Conservation (phyloP, 2,329 filamentous ascomycete species). For the Penicillium corylophilum region DNA sequence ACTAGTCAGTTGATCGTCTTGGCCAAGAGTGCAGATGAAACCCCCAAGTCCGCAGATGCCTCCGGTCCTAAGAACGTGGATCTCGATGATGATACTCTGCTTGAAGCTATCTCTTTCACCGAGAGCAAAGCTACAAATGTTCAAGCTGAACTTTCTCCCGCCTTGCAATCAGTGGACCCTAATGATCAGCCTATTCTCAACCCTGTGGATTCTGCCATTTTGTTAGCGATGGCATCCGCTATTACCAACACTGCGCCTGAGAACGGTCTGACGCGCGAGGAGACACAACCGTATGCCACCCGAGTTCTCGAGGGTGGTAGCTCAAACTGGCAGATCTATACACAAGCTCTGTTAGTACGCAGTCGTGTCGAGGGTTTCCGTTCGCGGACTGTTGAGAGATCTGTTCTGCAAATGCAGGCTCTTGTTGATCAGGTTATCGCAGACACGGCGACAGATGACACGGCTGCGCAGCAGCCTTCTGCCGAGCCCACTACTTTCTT, state of each 20-base stretch:
- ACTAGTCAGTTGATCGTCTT: conserved; percentile 87
- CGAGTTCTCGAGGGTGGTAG: conserved; percentile 84
- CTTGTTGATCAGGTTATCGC: conserved; percentile 93
- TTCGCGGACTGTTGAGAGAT: conserved; percentile 83
- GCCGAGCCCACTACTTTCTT: conserved; percentile 72
- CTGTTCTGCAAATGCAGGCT: conserved; percentile 88
- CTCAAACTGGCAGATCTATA: conserved; percentile 98
- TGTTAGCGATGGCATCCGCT: conserved; percentile 76
- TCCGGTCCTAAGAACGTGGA: conserved; percentile 66
- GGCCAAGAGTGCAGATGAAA: conserved; percentile 66
- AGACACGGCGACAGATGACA: conserved; percentile 62
- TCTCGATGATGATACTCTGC: conserved; percentile 87
- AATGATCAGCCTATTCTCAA: conserved; percentile 78
- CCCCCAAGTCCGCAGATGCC: conserved; percentile 23
- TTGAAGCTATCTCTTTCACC: conserved; percentile 82
- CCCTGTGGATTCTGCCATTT: conserved; percentile 83
- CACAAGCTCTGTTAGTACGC: conserved; percentile 83
- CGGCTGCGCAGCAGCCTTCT: conserved; percentile 32
- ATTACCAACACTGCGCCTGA: conserved; percentile 84
- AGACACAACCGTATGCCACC: conserved; percentile 86
- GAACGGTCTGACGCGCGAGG: conserved; percentile 85
- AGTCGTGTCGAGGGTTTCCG: conserved; percentile 86
- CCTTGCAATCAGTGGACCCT: conserved; percentile 66
- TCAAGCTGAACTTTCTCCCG: conserved; percentile 56
- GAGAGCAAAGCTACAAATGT: conserved; percentile 45